phyloP scores from a whole-genome alignment of 495 filamentous ascomycete genomes.

The Penicillium nucicola region DNA sequence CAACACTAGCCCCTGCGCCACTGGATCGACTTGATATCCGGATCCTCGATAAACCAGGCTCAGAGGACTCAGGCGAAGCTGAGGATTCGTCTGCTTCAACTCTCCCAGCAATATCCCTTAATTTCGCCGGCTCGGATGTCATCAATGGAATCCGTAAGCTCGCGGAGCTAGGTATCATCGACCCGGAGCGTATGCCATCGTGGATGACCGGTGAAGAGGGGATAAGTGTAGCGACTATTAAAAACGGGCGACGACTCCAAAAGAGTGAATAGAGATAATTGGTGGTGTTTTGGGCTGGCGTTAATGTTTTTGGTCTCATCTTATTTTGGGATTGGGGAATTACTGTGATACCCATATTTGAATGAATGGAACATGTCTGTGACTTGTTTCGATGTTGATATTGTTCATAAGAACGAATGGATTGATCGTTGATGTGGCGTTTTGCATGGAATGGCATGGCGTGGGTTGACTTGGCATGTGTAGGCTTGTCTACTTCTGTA shows the following conservation, averaged over 20 bases:
- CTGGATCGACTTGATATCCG: conserved; percentile 33
- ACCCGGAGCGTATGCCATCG: conserved; percentile 75
- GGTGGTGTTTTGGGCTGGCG: conserved; percentile 2
- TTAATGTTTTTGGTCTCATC: background rate
- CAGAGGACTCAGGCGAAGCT: conserved; percentile 17
- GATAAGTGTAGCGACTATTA: conserved; percentile 67
- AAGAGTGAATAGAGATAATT: conserved; percentile 15
- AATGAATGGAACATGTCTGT: background rate
- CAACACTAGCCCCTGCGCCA: conserved; percentile 19
- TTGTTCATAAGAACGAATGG: background rate
- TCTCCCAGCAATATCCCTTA: conserved; percentile 49
- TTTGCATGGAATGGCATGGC: no score
- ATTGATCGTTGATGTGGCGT: background rate
- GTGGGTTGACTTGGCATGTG: no score
- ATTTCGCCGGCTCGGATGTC: conserved; percentile 73
- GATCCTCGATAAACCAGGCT: conserved; percentile 26
- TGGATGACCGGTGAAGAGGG: conserved; percentile 91
- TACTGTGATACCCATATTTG: conserved; percentile 12
- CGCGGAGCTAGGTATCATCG: conserved; percentile 68
- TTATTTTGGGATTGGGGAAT: background rate
- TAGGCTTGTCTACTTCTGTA: no score
- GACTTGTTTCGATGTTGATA: background rate
- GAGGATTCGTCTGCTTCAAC: conserved; percentile 1
- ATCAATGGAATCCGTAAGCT: conserved; percentile 75
- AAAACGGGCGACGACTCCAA: conserved; percentile 49